Evolutionary conservation across 2,329 filamentous ascomycete species (phyloP), one percentile per base, ranked within the genome.

Genomic region (Monosporascus sp.): DNA sequence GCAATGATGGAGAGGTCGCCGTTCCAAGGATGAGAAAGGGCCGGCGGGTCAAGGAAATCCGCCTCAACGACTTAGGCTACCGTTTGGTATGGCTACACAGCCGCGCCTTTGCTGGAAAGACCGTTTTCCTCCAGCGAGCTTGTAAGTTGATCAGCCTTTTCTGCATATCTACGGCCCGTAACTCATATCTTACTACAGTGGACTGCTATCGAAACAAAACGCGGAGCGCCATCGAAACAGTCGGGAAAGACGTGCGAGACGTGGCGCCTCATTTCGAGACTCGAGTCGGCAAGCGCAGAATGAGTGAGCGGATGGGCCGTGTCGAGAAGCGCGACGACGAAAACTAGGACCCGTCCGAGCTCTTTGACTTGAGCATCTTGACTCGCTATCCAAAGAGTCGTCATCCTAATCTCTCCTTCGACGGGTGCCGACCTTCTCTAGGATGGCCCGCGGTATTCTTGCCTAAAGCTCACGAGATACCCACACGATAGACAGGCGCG

Each of bases 71-170:
- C 66, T 75, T 97, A 46, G 93, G 91, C 2, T 96, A 95, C 69
- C 84, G 93, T 47, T 95, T 99, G 89, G 92, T 90, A 48, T 99
- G 94, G 93, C 86, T 92, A 51, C 93, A 97, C 74, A 94, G 91
- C 68, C 81, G 93, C 64, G 89, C 93, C 11, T 97, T 97, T 75
- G 87, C 91, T 1, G 89, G 88, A 14, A 82, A 90, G 61, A 90
- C 87, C 41, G 78, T 96, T 47, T 97, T 97, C 70, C 75, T 97
- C 63, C 93, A 97, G 70, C 85, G 90, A 77, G 92, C 92, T 63
- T 75, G 92, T 96, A 76, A 84, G 91, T 88, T 47, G 27, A 35
- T 22, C 38, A 14, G 45, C 14, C 51, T 43, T 45, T 48, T 50
- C 47, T 51, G 47, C 35, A 48, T 43, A 35, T 52, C 60, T 51